Conservation (phyloP, 1,284 basidiomycete genomes). For the Ganoderma sinense region DNA sequence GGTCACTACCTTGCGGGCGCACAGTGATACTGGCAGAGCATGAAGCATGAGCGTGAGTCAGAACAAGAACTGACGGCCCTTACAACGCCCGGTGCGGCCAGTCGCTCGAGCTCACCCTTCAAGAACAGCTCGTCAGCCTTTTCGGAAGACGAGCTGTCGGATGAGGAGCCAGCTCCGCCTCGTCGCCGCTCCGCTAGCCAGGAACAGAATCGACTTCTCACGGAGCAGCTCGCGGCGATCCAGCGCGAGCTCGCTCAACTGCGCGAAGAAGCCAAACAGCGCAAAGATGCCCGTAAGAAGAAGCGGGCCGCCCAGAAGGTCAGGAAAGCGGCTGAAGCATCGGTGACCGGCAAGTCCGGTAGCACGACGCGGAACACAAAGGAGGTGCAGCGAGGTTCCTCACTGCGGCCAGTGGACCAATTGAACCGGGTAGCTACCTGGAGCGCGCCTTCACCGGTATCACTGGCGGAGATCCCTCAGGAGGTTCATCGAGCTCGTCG, state of each 20-base stretch:
- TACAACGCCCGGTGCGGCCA: not conserved
- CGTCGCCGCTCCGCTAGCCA: not conserved
- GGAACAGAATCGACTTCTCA: not conserved
- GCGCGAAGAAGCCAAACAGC: not conserved
- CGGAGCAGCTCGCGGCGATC: not conserved
- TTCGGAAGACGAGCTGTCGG: not conserved
- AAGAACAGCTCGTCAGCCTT: not conserved
- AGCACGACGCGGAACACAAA: not conserved
- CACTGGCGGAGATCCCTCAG: not conserved
- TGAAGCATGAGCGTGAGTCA: not conserved
- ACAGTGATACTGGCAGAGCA: slow-evolving; percentile 6
- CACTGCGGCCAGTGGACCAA: slow-evolving; percentile 15
- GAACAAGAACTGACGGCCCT: not conserved
- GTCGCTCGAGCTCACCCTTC: not conserved
- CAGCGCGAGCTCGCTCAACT: not conserved
- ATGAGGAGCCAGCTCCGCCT: not conserved
- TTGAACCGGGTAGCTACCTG: slow-evolving; percentile 22
- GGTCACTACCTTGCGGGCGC: no score
- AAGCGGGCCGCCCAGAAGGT: not conserved
- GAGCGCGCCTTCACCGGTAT: slow-evolving; percentile 15
- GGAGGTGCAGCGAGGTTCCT: not conserved
- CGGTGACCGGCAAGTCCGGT: not conserved
- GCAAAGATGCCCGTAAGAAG: not conserved
- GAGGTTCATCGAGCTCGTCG: not conserved
- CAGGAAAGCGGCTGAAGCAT: not conserved